Percentiles rank a stretch among this genome's conserved stretches.
phyloP scores from a whole-genome alignment of 768 basidiomycete species.

The Boletus barrowsii region DNA sequence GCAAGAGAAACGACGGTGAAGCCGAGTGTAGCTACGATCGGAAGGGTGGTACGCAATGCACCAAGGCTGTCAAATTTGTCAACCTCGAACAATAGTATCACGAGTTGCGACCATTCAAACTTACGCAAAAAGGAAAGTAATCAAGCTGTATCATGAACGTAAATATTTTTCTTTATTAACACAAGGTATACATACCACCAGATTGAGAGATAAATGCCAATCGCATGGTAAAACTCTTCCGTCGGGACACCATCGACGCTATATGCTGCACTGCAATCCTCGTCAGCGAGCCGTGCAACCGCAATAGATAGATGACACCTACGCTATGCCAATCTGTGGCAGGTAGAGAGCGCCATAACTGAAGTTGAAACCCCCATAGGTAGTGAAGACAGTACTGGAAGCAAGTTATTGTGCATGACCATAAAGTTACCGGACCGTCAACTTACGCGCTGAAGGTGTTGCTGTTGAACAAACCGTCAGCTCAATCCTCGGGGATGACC shows the following conservation, averaged over 20 bases:
- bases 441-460: constrained; percentile 29
- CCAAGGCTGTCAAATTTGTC: constrained; percentile 15
- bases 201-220: constrained; percentile 28
- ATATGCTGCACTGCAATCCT: constrained; percentile 19
- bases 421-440: not conserved
- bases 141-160: constrained; percentile 13
- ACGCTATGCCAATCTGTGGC: constrained; percentile 27
- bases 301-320: not conserved
- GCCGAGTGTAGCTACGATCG: constrained; percentile 21
- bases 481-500: not conserved
- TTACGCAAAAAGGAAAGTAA: constrained; percentile 25
- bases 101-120: not conserved
- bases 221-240: constrained; percentile 23
- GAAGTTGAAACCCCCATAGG: constrained; percentile 30
- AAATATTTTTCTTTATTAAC: not conserved
- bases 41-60: constrained; percentile 25
- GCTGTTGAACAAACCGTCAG: constrained; percentile 13
- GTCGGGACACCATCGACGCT: constrained; percentile 23
- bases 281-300: not conserved
- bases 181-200: constrained; percentile 18
- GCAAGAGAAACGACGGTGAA: constrained; percentile 23
- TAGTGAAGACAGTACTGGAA: constrained; percentile 25
- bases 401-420: not conserved
- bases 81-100: not conserved
- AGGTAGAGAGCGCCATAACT: constrained; percentile 28